Evolutionary conservation across 371 early-diverging fungal species (phyloP), one percentile per base, ranked within the genome.

Genomic region (Zopfochytrium polystomum): DNA sequence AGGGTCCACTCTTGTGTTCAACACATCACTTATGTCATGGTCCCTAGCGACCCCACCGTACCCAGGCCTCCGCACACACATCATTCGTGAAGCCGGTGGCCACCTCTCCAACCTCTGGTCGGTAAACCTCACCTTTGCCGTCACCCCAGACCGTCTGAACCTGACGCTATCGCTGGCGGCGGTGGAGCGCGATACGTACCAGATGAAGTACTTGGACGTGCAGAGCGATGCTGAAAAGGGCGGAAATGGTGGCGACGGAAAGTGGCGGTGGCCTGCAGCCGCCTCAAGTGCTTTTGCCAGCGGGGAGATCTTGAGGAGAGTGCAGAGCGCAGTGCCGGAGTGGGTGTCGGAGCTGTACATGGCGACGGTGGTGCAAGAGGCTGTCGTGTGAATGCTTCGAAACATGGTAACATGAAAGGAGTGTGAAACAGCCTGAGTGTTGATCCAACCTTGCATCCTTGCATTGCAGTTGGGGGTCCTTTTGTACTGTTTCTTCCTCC

Each of bases 81-180:
- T 80, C 48, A 76, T 89, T 26, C 83, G 86, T 22, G 80, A 86
- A 62, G 86, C 83, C 2, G 83, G 80, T 2, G 87, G 87, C 4
- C 78, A 83, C 69, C 78, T 75, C 0, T 79, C 78, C 52, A 79
- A 83, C 53, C 75, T 78, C 2, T 86, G 86, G 86, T 64, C 45
- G n/a, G 25, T 70, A 45, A 65, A 48, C 22, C 20, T 76, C 7
- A 59, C 55, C 6, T 53, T n/a, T n/a, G 55, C 66, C 1, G 22
- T 27, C 3, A 4, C 34, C 6, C n/a, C 42, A 20, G 15, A 31
- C 3, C 6, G 29, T 29, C 52, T 34, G 20, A 18, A 38, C 45
- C 20, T 67, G 4, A 15, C 2, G 20, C 20, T 71, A 23, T n/a
- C 48, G 23, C 59, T 55, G 38, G 72, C 73, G 1, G 45, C 83